Base-by-base conservation (phyloP, 129 eudicot genomes). In the Pseudognaphalium luteoalbum region DNA sequence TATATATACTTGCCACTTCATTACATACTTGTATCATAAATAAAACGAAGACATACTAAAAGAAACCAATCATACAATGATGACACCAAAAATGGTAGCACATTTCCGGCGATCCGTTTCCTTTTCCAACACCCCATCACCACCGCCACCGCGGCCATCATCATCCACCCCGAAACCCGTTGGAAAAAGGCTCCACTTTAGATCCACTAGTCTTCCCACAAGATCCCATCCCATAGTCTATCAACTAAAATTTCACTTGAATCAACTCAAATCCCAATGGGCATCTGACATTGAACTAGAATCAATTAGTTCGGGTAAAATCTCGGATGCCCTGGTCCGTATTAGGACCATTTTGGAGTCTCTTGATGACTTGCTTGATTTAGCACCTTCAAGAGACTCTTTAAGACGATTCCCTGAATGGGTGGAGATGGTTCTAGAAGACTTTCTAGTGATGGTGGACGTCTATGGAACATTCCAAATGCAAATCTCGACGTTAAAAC, bases 401-500 rank as follows among this genome's bases (percentile, higher is more conserved):
- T 66, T 91, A n/a, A 79, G 76, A 20, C 86, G 78, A 17, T 60
- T 76, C 68, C 66, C 78, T 15, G 75, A 63, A 25, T 68, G 88
- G 83, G 81, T 91, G 76, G 96, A 91, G 80, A 88, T 81, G 79
- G 85, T 91, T 76, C 85, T 91, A 4, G 96, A 91, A 72, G 89
- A 91, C 22, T 88, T 88, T 39, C 82, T 91, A 0, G 83, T 75
- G 6, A 81, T 91, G 78, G 89, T 91, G 52, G 93, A 91, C 72
- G 85, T 78, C 68, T 88, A 84, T 42, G 96, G 91, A 51, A 86
- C 83, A 56, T 91, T 91, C 82, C 93, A 83, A 66, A 78, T 89
- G 58, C 69, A 86, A 70, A 33, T 84, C 8, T 28, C 88, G 44
- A 79, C 89, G 19, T 25, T 91, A 6, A 91, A 86, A 51, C 89